phyloP scores from a whole-genome alignment of 2,329 filamentous ascomycete genomes.

The Apiospora saccharicola region DNA sequence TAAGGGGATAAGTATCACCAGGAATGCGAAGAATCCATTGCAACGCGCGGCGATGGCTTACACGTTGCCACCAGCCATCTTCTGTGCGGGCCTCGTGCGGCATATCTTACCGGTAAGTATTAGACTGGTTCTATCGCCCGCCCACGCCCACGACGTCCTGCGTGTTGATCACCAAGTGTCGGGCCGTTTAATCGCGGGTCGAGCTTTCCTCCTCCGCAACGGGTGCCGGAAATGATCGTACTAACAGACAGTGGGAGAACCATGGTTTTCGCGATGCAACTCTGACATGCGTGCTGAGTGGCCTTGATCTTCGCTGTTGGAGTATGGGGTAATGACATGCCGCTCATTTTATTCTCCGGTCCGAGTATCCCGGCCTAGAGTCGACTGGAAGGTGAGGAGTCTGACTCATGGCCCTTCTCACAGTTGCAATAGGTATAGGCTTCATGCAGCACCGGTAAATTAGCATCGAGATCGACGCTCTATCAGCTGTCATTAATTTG shows the following conservation, averaged over 20 bases:
- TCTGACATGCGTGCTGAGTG: neutral
- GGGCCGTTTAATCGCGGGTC: conserved; percentile 12
- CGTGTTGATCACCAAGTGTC: conserved; percentile 13
- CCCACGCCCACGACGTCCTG: neutral
- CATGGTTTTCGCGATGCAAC: neutral
- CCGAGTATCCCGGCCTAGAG: neutral
- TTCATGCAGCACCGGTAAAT: conserved; percentile 8
- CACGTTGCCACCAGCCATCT: neutral
- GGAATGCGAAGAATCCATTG: neutral
- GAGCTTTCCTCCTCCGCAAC: neutral
- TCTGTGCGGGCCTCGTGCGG: neutral
- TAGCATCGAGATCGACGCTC: conserved; percentile 12
- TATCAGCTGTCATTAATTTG: conserved; percentile 8
- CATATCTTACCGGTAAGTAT: neutral
- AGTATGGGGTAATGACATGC: conserved; percentile 11
- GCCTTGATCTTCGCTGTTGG: neutral
- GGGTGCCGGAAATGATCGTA: neutral
- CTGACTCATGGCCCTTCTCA: neutral
- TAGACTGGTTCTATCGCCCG: neutral
- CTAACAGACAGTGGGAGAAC: neutral
- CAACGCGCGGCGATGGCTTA: neutral
- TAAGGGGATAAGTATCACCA: neutral
- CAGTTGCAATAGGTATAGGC: neutral
- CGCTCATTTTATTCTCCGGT: neutral
- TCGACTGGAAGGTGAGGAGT: neutral